Evolutionary conservation across 2,329 filamentous ascomycete genomes (phyloP), one percentile per base, ranked within the genome.

Genomic region (Fusarium continuum): DNA sequence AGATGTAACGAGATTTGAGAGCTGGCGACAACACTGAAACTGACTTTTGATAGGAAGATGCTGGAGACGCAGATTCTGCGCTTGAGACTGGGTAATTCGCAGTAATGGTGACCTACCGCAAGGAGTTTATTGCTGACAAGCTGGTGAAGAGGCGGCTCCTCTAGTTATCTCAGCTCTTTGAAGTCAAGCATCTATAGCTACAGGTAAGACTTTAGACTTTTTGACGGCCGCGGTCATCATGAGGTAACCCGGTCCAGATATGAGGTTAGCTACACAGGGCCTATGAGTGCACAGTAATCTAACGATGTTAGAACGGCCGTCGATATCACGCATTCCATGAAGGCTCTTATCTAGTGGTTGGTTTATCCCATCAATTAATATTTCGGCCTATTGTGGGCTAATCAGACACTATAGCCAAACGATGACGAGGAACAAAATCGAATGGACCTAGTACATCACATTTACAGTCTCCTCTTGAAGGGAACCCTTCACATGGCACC

Each of bases 301-400:
- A 11, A 61, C 16, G 38, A 8, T 9, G n/a, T 3, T 31, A 64
- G 61, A 55, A 64, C 16, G 61, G 61, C 2, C 61, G 61, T n/a
- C 61, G 61, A 5, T 64, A 64, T 6, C 61, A 64, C 38, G 61
- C 61, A 14, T 64, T 64, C 22, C 61, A 64, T 2, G 61, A 64
- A 16, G 61, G 61, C 9, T 35, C 61, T 7, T 64, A 59, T 22
- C 23, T 59, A 8, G 55, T 59, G 11, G 55, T 45, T 2, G 5
- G 45, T 45, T 0, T 2, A 19, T 8, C 8, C n/a, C 4, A 4
- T 14, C 7, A 3, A 10, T 22, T 2, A 8, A 19, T 4, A 4
- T 6, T 3, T 4, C 17, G 6, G 3, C 2, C 2, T 2, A 1
- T 4, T 13, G 6, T 3, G 3, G 2, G 39, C 4, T 22, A 14